These are phyloP conservation scores for Leishmania tropica DNA, from an alignment of 208 protist genomes.

Conservation along the genomic window DNA sequence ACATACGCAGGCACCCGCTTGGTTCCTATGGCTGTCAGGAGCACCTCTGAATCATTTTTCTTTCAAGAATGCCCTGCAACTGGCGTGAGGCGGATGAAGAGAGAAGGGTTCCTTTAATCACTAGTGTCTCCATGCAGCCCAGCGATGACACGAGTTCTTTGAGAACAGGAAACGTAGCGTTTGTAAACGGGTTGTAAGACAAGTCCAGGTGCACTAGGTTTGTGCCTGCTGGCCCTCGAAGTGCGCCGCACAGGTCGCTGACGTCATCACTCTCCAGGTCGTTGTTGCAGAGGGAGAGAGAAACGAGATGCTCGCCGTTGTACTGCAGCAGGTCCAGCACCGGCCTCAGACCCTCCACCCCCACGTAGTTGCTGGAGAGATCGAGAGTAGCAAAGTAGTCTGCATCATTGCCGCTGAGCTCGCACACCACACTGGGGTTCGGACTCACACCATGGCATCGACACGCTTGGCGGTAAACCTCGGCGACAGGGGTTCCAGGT, in stretches of 20 bases:
- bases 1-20: not conserved
- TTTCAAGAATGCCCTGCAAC: not conserved
- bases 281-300: conserved; percentile 52
- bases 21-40: not conserved
- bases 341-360: conserved; percentile 48
- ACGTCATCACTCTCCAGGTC: conserved; percentile 58
- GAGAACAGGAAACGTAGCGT: conserved; percentile 18
- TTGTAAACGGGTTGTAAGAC: conserved; percentile 53
- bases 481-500: conserved; percentile 9
- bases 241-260: conserved; percentile 23
- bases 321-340: conserved; percentile 38
- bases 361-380: conserved; percentile 62
- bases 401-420: conserved; percentile 14
- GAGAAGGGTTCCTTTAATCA: conserved; percentile 32
- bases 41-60: not conserved
- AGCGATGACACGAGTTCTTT: conserved; percentile 23
- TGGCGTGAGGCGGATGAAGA: not conserved
- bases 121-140: conserved; percentile 18
- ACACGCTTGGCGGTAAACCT: conserved; percentile 41
- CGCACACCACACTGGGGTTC: conserved; percentile 33
- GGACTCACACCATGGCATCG: conserved; percentile 26
- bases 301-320: conserved; percentile 34
- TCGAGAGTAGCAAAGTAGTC: conserved; percentile 42
- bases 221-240: conserved; percentile 25
- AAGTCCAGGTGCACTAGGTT: conserved; percentile 40